Base-by-base conservation (phyloP, 1,284 basidiomycete genomes). In the Puccinia triticina region DNA sequence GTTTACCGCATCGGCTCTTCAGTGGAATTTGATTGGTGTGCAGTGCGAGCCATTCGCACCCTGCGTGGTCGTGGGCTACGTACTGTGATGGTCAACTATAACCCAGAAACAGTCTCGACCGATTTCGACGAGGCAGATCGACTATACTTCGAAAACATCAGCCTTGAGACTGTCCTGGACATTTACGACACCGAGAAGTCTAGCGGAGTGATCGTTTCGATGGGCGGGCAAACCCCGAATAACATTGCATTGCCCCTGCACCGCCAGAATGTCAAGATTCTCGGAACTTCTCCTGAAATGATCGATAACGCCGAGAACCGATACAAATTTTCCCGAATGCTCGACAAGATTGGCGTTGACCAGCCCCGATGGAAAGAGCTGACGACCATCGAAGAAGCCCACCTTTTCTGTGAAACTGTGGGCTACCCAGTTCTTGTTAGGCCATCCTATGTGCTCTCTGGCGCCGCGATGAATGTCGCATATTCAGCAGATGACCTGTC, bases 1-100 rank as follows among this genome's bases (percentile, higher is more conserved):
- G 96, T 98, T 23, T 99, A 99, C 89, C 93, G 97, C 82, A 99
- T 99, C 85, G 96, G 97, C 50, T 98, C 95, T 0, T 98, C 95
- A 1, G 97, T 99, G 88, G 97, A 99, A 88, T 99, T 99, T 88
- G 96, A 99, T 88, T 99, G 96, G 97, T 99, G 96, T 88, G 96
- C 96, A 26, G 97, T 99, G 75, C 92, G 96, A 76, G 95, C 96
- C 40, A 98, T 98, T 88, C 90, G 96, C 84, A 98, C 96, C 0
- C 90, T 99, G 61, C 94, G 96, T 83, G 93, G 96, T 66, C 92
- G 93, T 86, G 95, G 95, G n/a, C 89, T 94, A 84, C 95, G 94
- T 86, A 98, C 97, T 11, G 92, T 98, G 88, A 99, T 98, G 97
- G 93, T 99, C 89, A 99, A 98, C 89, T 98, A 98, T 89, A 98